Base-by-base conservation (phyloP, 2,329 filamentous ascomycete genomes). In the Fonsecaea erecta region DNA sequence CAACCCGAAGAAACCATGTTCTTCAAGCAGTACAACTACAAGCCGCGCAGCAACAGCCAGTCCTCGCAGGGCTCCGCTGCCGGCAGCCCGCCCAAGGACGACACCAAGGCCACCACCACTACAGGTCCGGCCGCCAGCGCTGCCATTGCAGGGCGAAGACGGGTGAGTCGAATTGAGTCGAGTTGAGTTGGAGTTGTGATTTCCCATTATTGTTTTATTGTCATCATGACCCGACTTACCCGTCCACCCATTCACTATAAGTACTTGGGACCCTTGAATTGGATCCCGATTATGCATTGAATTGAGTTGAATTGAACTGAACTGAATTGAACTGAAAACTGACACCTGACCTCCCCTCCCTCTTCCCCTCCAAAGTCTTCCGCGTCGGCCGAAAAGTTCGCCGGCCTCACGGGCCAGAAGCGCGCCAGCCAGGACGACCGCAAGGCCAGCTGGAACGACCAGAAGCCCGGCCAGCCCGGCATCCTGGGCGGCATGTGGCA, bases 1-100 rank as follows among this genome's bases (percentile, higher is more conserved):
- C 24, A 8, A 32, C 11, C 4, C 46, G n/a, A 11, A 43, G 28
- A 11, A 46, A 71, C 34, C 24, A 72, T 72, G 71, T 72, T 71
- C 30, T 65, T 72, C 63, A 72, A 72, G 64, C 71, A 72, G 54
- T 68, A 63, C 37, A 64, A 61, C 46, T 72, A 67, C 65, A 72
- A 71, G 64, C 71, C 71, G 30, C 66, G 70, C 32, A 66, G 61
- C 26, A 60, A 58, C 53, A 71, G 70, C 67, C 40, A 43, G 14
- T 72, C 70, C 9, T 71, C 69, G 3, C 56, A 64, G 43, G 48
- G 35, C n/a, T 60, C 62, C 8, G 16, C 51, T 14, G 28, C 69
- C 21, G 66, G 63, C 21, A 64, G 43, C 21, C 63, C 61, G 24
- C 60, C 60, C 40, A 67, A 66, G 57, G 56, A 64, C 16, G 60